Percentiles rank a stretch among this genome's conserved stretches.
Conservation (phyloP, 169 alveolate species). For the Sarcocystis neurona region DNA sequence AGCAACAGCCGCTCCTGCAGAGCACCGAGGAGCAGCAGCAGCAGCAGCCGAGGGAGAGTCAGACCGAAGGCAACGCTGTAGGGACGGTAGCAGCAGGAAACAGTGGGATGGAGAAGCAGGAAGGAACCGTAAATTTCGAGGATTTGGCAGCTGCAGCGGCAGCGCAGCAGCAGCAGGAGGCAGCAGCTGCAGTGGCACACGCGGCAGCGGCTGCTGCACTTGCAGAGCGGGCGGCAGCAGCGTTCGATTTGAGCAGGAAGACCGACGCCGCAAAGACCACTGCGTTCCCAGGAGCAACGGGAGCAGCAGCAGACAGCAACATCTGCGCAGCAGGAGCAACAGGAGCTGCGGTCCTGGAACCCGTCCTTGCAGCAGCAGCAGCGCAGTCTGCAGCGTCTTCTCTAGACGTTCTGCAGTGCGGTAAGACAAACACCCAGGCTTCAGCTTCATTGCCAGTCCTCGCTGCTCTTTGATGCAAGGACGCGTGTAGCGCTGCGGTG, state of each 20-base stretch:
- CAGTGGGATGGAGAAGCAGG: no score
- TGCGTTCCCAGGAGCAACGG: not conserved
- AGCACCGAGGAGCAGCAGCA: no score
- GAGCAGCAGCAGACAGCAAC: not conserved
- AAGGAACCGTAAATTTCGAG: no score
- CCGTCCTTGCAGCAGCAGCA: not conserved
- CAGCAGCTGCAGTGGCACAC: not conserved
- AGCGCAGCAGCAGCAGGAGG: not conserved
- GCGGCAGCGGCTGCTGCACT: not conserved
- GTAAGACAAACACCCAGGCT: not conserved
- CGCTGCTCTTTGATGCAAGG: no score
- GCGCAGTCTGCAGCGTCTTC: conserved; percentile 19
- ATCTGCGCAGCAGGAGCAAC: not conserved
- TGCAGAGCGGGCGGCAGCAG: not conserved
- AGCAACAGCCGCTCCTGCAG: no score
- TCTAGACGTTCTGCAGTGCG: conserved; percentile 11
- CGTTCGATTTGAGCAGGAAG: not conserved
- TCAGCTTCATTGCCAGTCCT: not conserved
- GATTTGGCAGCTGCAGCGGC: no score
- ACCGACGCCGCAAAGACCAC: not conserved
- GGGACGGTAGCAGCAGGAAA: no score
- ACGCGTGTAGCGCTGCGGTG: no score
- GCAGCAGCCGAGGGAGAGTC: no score
- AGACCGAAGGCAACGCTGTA: no score
- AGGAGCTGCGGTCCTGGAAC: not conserved